These are phyloP conservation scores for Trametes meyenii DNA, from an alignment of 768 basidiomycete species.

Conservation along the genomic window DNA sequence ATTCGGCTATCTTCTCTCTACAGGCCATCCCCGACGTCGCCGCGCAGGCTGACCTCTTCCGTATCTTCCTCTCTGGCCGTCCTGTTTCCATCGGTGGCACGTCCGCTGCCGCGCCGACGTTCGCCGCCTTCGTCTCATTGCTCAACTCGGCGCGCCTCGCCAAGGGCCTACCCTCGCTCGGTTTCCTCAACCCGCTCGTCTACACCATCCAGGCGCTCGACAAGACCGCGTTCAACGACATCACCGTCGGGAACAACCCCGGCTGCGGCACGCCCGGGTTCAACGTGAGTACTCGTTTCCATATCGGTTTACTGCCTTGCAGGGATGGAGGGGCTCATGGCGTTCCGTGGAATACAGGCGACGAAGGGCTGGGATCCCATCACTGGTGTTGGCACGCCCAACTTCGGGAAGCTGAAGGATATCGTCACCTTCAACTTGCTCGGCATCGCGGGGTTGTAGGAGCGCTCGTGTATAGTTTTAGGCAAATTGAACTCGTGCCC, in stretches of 20 bases:
- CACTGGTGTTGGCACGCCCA: slow-evolving; percentile 39
- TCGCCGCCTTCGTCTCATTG: slow-evolving; percentile 64
- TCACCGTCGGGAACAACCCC: slow-evolving; percentile 40
- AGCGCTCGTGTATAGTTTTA: too few species aligned
- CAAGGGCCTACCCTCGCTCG: slow-evolving; percentile 35
- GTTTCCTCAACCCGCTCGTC: slow-evolving; percentile 43
- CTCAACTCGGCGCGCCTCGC: slow-evolving; percentile 44
- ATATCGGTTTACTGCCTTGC: not conserved
- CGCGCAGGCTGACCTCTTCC: slow-evolving; percentile 56
- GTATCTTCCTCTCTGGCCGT: slow-evolving; percentile 47
- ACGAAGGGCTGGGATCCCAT: slow-evolving; percentile 41
- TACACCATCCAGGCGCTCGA: slow-evolving; percentile 30
- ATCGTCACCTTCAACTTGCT: slow-evolving; percentile 26
- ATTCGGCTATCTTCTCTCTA: not conserved
- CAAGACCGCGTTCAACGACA: slow-evolving; percentile 37
- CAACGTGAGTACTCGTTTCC: slow-evolving; percentile 26
- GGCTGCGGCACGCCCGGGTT: slow-evolving; percentile 44
- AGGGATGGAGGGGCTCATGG: slow-evolving; percentile 17
- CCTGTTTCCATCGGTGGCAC: slow-evolving; percentile 57
- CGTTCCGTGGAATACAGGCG: slow-evolving; percentile 26
- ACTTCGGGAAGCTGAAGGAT: slow-evolving; percentile 35
- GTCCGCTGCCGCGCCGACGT: slow-evolving; percentile 64
- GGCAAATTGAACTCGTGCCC: too few species aligned
- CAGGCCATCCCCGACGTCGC: slow-evolving; percentile 69
- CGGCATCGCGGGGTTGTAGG: slow-evolving; percentile 2